Conservation (phyloP, 1,139 yeast genomes). For the Scheffersomyces stambukii region DNA sequence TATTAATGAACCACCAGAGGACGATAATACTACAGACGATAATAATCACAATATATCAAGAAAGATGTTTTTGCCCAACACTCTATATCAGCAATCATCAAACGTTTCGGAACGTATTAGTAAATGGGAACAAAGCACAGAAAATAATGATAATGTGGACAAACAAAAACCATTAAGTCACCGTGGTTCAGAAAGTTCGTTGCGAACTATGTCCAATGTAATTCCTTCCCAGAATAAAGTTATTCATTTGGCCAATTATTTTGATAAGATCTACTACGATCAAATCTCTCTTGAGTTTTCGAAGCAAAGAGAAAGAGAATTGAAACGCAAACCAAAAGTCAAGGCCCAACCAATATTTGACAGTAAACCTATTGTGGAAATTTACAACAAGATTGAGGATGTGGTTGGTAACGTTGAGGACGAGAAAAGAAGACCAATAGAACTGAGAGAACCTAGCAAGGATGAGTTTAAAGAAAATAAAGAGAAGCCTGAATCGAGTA, state of each 20-base stretch:
- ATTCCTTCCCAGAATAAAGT: slow-evolving; percentile 36
- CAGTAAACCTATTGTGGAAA: slow-evolving; percentile 86
- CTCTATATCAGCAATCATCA: slow-evolving; percentile 10
- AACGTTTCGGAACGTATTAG: slow-evolving; percentile 12
- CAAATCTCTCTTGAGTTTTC: slow-evolving; percentile 83
- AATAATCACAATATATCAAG: slow-evolving; percentile 9
- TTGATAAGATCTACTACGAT: slow-evolving; percentile 76
- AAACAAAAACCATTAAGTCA: slow-evolving; percentile 5
- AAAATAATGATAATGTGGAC: slow-evolving; percentile 3
- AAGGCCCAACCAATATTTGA: slow-evolving; percentile 73
- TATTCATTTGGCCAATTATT: slow-evolving; percentile 60
- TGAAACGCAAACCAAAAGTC: slow-evolving; percentile 57
- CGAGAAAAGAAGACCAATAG: slow-evolving; percentile 7
- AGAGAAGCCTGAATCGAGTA: slow-evolving; percentile 3
- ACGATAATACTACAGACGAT: slow-evolving; percentile 1
- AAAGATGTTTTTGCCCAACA: slow-evolving; percentile 10
- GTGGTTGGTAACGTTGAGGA: slow-evolving; percentile 54
- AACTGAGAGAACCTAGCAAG: slow-evolving; percentile 10
- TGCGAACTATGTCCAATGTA: slow-evolving; percentile 5
- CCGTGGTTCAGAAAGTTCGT: slow-evolving; percentile 9
- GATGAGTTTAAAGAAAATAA: slow-evolving; percentile 12
- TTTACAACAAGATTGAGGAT: slow-evolving; percentile 84
- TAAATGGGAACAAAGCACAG: slow-evolving; percentile 11
- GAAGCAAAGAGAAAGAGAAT: slow-evolving; percentile 77
- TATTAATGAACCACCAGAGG: slow-evolving; percentile 6